These are phyloP conservation scores for Carex cristatella DNA, from an alignment of 176 grass and related monocot genomes.

Conservation along the genomic window DNA sequence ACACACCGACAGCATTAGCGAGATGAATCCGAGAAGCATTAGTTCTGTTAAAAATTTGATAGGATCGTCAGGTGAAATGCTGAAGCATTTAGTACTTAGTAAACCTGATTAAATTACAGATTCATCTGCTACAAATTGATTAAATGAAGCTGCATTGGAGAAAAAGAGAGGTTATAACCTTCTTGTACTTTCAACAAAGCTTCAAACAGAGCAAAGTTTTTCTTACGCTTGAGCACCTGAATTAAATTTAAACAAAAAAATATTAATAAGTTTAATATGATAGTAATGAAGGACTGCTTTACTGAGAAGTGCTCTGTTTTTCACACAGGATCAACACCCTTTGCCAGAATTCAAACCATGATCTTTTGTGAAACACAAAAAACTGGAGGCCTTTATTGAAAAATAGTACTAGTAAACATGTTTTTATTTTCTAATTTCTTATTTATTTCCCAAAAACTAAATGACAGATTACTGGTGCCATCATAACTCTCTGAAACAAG, in stretches of 20 bases:
- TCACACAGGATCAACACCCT: not conserved
- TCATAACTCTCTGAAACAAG: not conserved
- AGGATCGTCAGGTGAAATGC: not conserved
- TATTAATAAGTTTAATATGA: not conserved
- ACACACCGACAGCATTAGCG: conserved; percentile 31
- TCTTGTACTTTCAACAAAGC: conserved; percentile 46
- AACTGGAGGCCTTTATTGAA: not conserved
- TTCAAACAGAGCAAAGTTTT: conserved; percentile 32
- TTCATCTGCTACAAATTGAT: not conserved
- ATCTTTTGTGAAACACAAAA: not conserved
- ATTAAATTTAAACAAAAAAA: not conserved
- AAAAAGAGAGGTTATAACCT: conserved; percentile 17
- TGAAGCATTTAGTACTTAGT: not conserved
- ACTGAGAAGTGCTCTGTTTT: not conserved
- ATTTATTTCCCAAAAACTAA: not conserved
- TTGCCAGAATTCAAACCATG: not conserved
- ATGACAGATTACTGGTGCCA: not conserved
- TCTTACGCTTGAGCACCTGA: conserved; percentile 31
- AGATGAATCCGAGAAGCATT: conserved; percentile 46
- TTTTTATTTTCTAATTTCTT: not conserved
- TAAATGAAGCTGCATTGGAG: not conserved
- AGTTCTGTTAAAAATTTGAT: conserved; percentile 17
- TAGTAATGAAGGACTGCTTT: not conserved
- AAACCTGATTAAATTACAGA: not conserved
- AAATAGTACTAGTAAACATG: not conserved